Base-by-base conservation (phyloP, 2,329 filamentous ascomycete genomes). In the Neofusicoccum sp. region DNA sequence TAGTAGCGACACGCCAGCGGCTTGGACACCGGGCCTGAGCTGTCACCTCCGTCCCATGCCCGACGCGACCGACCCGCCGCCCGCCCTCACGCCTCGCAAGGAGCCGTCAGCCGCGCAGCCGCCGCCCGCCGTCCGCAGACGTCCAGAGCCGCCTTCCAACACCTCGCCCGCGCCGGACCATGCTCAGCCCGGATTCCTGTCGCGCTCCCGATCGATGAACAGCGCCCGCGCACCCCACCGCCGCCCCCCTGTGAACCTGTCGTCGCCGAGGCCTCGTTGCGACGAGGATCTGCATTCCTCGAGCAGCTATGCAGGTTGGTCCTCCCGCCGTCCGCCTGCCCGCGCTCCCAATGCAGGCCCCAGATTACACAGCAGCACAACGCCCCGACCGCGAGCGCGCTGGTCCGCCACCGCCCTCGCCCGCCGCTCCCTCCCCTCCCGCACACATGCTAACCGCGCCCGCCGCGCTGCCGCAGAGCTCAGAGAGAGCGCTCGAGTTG, bases 401-500 rank as follows among this genome's bases (percentile, higher is more conserved):
- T 45, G 20, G 30, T 12, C 61, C 60, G 44, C 58, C 51, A 45
- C 44, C 49, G 26, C 11, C 45, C 38, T 41, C 51, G 34, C 62
- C 43, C 40, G 45, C 31, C 44, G 43, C 43, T 48, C 57, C 58
- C 48, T 47, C 11, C 33, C 49, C 49, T 57, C 43, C 26, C 31
- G 33, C 45, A 28, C 58, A 14, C 36, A 68, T 65, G 71, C 73
- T 75, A 66, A 74, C 71, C 54, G 61, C 62, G 24, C 64, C 58
- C 64, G 59, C 56, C 63, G 61, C 58, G 28, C 64, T 58, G 63
- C 64, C 53, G 14, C 69, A 76, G 75, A 69, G 73, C 63, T 70
- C 73, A 62, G 68, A 74, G 49, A 71, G 78, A 67, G 78, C 78
- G 60, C 72, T 69, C 60, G 77, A 80, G 68, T 74, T 80, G 61